These are phyloP conservation scores for Dactylonectria macrodidyma DNA, from an alignment of 2,329 filamentous ascomycete genomes.

Conservation along the genomic window DNA sequence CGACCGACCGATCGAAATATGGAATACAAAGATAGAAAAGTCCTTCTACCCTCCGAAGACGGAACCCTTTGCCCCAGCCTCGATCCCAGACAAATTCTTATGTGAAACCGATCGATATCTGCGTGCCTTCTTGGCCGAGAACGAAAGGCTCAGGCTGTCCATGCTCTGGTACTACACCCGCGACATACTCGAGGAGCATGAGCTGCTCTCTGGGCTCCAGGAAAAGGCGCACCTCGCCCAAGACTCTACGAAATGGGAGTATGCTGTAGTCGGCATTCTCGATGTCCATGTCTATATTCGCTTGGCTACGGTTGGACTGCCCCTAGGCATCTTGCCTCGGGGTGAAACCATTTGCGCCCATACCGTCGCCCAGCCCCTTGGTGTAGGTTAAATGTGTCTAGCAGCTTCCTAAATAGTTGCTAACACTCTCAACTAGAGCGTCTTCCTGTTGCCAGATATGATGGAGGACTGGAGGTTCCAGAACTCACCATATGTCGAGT, in stretches of 20 bases:
- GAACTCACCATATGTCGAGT: slow-evolving; percentile 57
- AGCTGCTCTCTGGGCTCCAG: slow-evolving; percentile 58
- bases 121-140: slow-evolving; percentile 43
- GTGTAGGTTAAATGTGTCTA: slow-evolving; percentile 38
- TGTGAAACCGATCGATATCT: slow-evolving; percentile 38
- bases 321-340: slow-evolving; percentile 59
- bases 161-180: slow-evolving; percentile 62
- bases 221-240: slow-evolving; percentile 59
- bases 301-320: slow-evolving; percentile 58
- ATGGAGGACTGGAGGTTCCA: slow-evolving; percentile 61
- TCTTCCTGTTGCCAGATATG: slow-evolving; percentile 60
- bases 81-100: slow-evolving; percentile 29
- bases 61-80: slow-evolving; percentile 27
- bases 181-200: slow-evolving; percentile 55
- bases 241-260: slow-evolving; percentile 61
- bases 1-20: slow-evolving; percentile 33
- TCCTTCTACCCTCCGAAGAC: slow-evolving; percentile 25
- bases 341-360: slow-evolving; percentile 62
- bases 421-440: slow-evolving; percentile 41
- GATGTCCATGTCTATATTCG: slow-evolving; percentile 60
- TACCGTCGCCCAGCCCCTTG: slow-evolving; percentile 55
- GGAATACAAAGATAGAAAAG: slow-evolving; percentile 23
- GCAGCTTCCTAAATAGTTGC: not conserved
- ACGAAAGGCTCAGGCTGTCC: slow-evolving; percentile 50
- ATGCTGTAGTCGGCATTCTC: slow-evolving; percentile 60